Conservation (phyloP, 805 yeast genomes). For the Hanseniaspora thailandica region DNA sequence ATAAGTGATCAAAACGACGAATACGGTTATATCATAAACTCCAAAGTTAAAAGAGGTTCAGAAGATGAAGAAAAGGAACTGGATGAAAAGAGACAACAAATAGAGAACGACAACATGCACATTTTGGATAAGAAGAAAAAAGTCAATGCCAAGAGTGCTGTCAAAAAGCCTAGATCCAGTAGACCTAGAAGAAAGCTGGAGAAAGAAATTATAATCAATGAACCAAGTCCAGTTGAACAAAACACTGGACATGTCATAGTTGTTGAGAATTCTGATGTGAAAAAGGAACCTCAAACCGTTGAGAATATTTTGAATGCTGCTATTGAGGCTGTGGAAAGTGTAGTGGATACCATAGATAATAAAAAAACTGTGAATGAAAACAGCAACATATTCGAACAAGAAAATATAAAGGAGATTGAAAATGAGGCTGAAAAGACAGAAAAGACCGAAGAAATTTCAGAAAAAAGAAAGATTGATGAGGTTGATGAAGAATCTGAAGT, state of each 20-base stretch:
- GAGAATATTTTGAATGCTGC: conserved; percentile 10
- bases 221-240: neutral
- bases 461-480: neutral
- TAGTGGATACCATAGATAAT: neutral
- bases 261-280: neutral
- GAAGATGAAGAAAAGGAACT: neutral
- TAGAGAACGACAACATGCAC: neutral
- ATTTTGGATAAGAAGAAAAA: neutral
- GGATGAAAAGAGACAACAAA: neutral
- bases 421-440: neutral
- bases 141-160: neutral
- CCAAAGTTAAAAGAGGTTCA: neutral
- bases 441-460: neutral
- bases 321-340: conserved; percentile 2
- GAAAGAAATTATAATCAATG: too few relatives aligned
- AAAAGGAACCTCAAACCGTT: conserved; percentile 2
- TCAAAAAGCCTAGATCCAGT: neutral
- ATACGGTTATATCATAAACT: conserved; percentile 1
- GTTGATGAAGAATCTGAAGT: neutral
- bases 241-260: neutral
- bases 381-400: conserved; percentile 21
- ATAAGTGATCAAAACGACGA: conserved; percentile 5
- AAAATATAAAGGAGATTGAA: conserved; percentile 24
- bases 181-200: neutral
- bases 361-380: conserved; percentile 3